Percentiles rank a stretch among this genome's conserved stretches.
phyloP scores from a whole-genome alignment of 2,329 filamentous ascomycete genomes.

The Mariannaea elegans region DNA sequence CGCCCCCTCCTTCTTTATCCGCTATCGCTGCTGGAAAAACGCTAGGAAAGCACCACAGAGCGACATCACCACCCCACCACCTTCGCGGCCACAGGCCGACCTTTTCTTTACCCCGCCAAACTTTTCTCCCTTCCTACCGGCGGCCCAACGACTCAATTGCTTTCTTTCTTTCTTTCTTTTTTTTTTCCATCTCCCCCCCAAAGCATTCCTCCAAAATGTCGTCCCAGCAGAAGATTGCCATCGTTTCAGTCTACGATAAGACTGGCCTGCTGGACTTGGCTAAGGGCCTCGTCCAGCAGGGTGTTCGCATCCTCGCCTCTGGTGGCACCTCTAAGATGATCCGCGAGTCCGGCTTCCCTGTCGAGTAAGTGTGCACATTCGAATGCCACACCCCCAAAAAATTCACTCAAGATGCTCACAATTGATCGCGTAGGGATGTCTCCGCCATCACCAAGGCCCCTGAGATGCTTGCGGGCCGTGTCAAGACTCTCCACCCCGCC shows the following conservation, averaged over 20 bases:
- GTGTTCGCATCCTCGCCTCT: conserved; percentile 92
- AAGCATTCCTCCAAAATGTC: conserved; percentile 45
- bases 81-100: not conserved
- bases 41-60: not conserved
- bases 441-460: conserved; percentile 96
- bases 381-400: not conserved
- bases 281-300: conserved; percentile 87
- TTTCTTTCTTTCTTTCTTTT: conserved; percentile 22
- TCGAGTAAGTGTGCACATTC: conserved; percentile 72
- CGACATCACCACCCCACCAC: conserved; percentile 19
- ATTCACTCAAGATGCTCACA: conserved; percentile 7
- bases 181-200: conserved; percentile 10
- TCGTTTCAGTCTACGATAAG: conserved; percentile 99
- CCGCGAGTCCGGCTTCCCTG: conserved; percentile 91
- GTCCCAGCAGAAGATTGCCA: conserved; percentile 72
- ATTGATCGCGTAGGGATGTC: conserved; percentile 73
- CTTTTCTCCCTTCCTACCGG: conserved; percentile 36
- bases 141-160: conserved; percentile 29
- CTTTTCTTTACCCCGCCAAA: conserved; percentile 40
- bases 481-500: conserved; percentile 95
- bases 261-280: conserved; percentile 92
- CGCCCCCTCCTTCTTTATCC: conserved; percentile 9
- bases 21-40: not conserved
- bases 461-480: conserved; percentile 88
- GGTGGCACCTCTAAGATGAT: conserved; percentile 97